These are phyloP conservation scores for Mycena kentingensis DNA, from an alignment of 768 basidiomycete species.

Conservation along the genomic window DNA sequence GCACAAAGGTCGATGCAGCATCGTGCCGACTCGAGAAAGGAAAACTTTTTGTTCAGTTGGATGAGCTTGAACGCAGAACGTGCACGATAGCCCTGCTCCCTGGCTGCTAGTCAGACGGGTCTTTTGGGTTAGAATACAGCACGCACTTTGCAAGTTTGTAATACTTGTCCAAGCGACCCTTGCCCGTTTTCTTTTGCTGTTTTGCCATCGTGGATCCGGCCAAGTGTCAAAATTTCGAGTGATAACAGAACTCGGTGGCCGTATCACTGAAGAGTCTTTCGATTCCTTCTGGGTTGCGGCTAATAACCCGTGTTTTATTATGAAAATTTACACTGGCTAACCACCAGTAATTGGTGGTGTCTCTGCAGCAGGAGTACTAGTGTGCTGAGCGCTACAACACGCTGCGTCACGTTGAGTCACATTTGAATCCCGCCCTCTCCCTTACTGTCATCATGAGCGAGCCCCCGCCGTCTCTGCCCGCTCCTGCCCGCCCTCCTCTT, in stretches of 20 bases:
- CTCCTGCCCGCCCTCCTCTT: conserved; percentile 11
- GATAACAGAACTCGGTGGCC: not conserved
- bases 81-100: conserved; percentile 98
- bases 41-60: conserved; percentile 97
- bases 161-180: conserved; percentile 95
- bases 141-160: conserved; percentile 90
- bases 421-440: not conserved
- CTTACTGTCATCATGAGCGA: not conserved
- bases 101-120: conserved; percentile 34
- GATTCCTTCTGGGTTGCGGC: too few relatives aligned
- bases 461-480: not conserved
- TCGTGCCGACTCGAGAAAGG: conserved; percentile 83
- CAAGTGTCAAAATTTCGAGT: not conserved
- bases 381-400: conserved; percentile 30
- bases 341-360: not conserved
- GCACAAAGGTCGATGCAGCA: conserved; percentile 98
- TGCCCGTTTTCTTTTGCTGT: conserved; percentile 93
- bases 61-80: conserved; percentile 99
- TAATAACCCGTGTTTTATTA: conserved; percentile 1
- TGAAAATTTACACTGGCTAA: not conserved
- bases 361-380: not conserved
- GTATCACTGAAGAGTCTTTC: too few relatives aligned
- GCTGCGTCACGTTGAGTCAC: conserved; percentile 24
- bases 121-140: conserved; percentile 4
- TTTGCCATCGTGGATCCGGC: conserved; percentile 56